Conservation (phyloP, 306 rosid species). For the Inga laurina region DNA sequence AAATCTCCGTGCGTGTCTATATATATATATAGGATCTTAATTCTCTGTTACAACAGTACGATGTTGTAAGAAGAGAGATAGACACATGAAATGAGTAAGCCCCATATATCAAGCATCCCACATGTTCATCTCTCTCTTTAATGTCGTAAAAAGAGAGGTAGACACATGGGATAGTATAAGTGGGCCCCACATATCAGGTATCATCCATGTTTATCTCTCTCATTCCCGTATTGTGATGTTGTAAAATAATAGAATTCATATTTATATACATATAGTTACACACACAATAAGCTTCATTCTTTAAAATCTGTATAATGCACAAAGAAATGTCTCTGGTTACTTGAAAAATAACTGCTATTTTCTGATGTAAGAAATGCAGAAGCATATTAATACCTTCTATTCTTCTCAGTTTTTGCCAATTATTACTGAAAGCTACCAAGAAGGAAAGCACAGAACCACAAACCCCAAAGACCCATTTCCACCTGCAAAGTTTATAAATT, state of each 20-base stretch:
- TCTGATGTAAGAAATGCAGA: neutral
- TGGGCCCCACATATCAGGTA: neutral
- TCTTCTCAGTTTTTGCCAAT: constrained; percentile 25
- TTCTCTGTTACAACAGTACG: neutral
- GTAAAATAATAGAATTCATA: neutral
- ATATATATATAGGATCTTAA: neutral
- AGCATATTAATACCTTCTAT: constrained; percentile 41
- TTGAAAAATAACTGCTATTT: neutral
- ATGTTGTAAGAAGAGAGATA: neutral
- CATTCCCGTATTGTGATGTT: too few relatives aligned
- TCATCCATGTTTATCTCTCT: too few relatives aligned
- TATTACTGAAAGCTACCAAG: constrained; percentile 35
- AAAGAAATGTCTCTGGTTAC: neutral
- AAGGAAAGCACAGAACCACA: constrained; percentile 33
- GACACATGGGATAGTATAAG: neutral
- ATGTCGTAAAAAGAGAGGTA: neutral
- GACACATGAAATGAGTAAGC: neutral
- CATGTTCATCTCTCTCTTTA: neutral
- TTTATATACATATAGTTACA: too few relatives aligned
- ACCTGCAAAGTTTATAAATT: constrained; percentile 34
- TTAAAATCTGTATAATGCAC: too few relatives aligned
- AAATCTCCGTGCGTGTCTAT: too few relatives aligned
- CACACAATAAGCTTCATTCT: neutral
- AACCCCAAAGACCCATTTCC: constrained; percentile 46
- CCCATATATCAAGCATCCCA: neutral